Evolutionary conservation across 169 alveolate genomes (phyloP), one percentile per base, ranked within the genome.

Genomic region (Eimeria acervulina): DNA sequence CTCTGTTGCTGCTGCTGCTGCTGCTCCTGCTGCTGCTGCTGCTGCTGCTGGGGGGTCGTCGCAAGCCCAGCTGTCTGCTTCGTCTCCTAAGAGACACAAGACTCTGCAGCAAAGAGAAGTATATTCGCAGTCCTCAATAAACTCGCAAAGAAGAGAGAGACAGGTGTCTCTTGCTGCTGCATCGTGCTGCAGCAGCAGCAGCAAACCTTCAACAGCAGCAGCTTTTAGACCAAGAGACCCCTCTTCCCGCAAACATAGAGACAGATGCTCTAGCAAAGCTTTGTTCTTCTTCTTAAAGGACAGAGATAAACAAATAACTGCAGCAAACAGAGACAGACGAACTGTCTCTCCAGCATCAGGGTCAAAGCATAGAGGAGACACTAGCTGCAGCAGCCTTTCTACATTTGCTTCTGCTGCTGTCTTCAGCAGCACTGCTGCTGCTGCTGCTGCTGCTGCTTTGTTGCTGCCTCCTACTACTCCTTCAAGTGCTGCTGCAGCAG

Each of bases 61-160:
- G 0, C 63, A 8, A 6, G 59, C 95, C 88, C 88, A 78, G 8
- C 17, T 40, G 21, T 8, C 61, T 1, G 90, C 95, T 68, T 95
- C 93, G 63, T 96, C 97, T 4, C 97, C 98, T 31, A 97, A 94
- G 52, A 97, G 95, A 1, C 96, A 95, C 40, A 95, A 81, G 61
- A 97, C 87, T 33, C 90, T 68, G n/a, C 98, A 97, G 96, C 98
- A 98, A 19, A 99, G 96, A 63, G 98, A 97, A 36, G 99, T 99
- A 97, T 98, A 99, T 94, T 99, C 99, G 93, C 99, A 99, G 97
- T 99, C 99, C 97, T 99, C 99, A 47, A 99, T 99, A 95, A 99
- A 98, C 97, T 99, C 99, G 90, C 99, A 99, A 52, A 98, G 97
- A 95, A 98, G 98, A 26, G 98, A 97, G 36, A 99, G 96, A 31